phyloP scores from a whole-genome alignment of 441 rosid species.

The Pelargonium australe region DNA sequence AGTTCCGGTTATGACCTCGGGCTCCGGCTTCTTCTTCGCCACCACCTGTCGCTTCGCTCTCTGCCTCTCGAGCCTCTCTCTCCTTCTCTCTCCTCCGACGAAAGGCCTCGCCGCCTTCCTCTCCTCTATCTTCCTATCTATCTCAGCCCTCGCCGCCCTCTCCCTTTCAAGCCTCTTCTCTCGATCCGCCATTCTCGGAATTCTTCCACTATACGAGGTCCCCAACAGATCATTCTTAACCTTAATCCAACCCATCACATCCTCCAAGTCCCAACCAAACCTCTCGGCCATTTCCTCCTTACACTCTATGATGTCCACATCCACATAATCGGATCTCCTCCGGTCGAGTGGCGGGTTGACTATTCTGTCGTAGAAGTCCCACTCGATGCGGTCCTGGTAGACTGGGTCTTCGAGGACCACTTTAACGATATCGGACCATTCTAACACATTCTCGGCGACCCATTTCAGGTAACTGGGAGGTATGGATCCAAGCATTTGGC shows the following conservation, averaged over 20 bases:
- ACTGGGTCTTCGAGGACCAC: slow-evolving; percentile 59
- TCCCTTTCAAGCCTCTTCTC: slow-evolving; percentile 11
- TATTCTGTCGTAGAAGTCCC: slow-evolving; percentile 59
- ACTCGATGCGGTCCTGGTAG: slow-evolving; percentile 63
- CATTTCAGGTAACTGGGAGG: slow-evolving; percentile 69
- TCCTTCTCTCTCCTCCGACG: slow-evolving; percentile 20
- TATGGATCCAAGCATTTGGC: slow-evolving; percentile 72
- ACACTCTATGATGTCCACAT: too few relatives aligned
- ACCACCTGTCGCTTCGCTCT: slow-evolving; percentile 26
- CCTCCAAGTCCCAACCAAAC: slow-evolving; percentile 78
- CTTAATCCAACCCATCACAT: slow-evolving; percentile 57
- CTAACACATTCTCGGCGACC: slow-evolving; percentile 60
- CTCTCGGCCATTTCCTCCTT: slow-evolving; percentile 52
- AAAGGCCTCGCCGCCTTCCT: not conserved
- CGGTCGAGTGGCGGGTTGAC: slow-evolving; percentile 31
- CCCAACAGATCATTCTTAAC: slow-evolving; percentile 63
- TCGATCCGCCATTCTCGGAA: slow-evolving; percentile 43
- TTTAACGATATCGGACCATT: slow-evolving; percentile 71
- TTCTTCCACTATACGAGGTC: slow-evolving; percentile 60
- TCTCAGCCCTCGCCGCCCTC: slow-evolving; percentile 19
- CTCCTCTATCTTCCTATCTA: slow-evolving; percentile 12
- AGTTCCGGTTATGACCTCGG: not conserved
- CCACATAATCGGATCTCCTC: not conserved
- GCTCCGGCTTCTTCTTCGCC: slow-evolving; percentile 20
- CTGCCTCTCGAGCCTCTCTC: slow-evolving; percentile 28